Percentiles rank a stretch among this genome's conserved stretches.
These are phyloP conservation scores for Massarina eburnea DNA, from an alignment of 2,329 filamentous ascomycete species.

Conservation along the genomic window DNA sequence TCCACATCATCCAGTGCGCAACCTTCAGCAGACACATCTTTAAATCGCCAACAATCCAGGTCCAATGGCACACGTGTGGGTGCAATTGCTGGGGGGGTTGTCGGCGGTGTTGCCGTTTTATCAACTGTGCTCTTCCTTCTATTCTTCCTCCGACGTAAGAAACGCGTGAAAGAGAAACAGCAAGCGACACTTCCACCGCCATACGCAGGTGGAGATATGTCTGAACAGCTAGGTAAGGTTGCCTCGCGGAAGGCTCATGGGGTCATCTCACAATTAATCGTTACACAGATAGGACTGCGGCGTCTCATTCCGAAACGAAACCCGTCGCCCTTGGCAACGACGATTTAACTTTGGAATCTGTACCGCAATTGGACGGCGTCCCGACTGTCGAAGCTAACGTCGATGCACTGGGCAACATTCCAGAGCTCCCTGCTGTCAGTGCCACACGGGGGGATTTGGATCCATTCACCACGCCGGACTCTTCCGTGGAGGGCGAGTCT, in stretches of 20 bases:
- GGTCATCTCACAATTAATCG: constrained; percentile 8
- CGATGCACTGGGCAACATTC: constrained; percentile 15
- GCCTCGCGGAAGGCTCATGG: background rate
- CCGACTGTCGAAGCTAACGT: constrained; percentile 17
- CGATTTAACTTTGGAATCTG: constrained; percentile 4
- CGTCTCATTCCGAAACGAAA: background rate
- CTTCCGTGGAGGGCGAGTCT: constrained; percentile 1
- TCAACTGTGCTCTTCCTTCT: constrained; percentile 9
- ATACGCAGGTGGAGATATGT: constrained; percentile 28
- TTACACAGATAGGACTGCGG: constrained; percentile 10
- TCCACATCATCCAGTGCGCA: background rate
- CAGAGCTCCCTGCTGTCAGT: constrained; percentile 20
- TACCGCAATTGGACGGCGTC: constrained; percentile 19
- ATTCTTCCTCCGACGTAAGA: constrained; percentile 14
- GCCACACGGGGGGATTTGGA: constrained; percentile 1
- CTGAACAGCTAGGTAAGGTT: constrained; percentile 22
- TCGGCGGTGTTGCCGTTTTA: constrained; percentile 21
- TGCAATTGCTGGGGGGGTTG: constrained; percentile 24
- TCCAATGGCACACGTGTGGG: constrained; percentile 10
- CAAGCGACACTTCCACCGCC: constrained; percentile 26
- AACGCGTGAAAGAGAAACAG: constrained; percentile 19
- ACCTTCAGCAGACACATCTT: background rate
- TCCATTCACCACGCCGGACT: constrained; percentile 4
- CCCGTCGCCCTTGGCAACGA: background rate
- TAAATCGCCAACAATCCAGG: background rate